These are phyloP conservation scores for Brassica balearica DNA, from an alignment of 441 rosid species.

Conservation along the genomic window DNA sequence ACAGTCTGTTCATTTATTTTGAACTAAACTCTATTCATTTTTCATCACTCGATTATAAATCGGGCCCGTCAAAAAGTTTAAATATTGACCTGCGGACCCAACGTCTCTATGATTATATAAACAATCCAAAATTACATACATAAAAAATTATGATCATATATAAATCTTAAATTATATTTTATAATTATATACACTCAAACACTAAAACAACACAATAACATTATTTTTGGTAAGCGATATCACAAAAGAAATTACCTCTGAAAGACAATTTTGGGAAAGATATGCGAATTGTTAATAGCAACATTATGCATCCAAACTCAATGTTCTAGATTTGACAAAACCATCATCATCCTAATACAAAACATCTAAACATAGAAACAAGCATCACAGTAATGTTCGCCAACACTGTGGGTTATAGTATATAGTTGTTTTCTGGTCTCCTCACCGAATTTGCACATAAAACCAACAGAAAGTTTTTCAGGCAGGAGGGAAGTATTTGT, in stretches of 20 bases:
- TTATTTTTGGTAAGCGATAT: neutral
- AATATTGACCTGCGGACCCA: too few species aligned
- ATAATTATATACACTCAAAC: too few species aligned
- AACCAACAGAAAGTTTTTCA: conserved; percentile 42
- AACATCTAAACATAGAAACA: conserved; percentile 20
- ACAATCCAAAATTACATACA: too few species aligned
- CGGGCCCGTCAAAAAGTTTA: too few species aligned
- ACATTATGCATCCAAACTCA: neutral
- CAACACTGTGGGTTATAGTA: neutral
- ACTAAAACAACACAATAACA: too few species aligned
- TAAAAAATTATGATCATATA: too few species aligned
- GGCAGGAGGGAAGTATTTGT: conserved; percentile 90
- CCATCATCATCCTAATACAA: neutral
- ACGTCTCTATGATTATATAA: too few species aligned
- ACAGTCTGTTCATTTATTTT: too few species aligned
- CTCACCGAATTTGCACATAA: conserved; percentile 26
- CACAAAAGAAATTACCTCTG: neutral
- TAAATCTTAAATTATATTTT: too few species aligned
- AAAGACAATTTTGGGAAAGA: neutral
- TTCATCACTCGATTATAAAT: too few species aligned
- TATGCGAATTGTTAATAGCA: conserved; percentile 3
- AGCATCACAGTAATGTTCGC: conserved; percentile 14
- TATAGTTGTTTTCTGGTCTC: conserved; percentile 8
- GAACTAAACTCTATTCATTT: too few species aligned
- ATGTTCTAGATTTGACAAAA: conserved; percentile 9